Base-by-base conservation (phyloP, 352 stramenopile genomes). In the Ophiocytium majus region DNA sequence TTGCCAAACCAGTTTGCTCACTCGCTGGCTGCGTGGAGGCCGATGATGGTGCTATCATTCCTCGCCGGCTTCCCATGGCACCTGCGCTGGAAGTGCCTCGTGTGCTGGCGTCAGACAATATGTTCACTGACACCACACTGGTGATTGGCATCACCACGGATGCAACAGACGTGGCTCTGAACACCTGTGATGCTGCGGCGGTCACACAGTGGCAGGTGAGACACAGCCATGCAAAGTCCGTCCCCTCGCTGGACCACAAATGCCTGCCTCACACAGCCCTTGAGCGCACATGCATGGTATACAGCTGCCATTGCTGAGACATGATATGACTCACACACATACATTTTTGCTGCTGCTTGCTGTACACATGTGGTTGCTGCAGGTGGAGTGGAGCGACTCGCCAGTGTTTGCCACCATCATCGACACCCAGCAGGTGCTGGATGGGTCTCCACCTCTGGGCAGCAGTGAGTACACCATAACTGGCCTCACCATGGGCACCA, bases 401-500 rank as follows among this genome's bases (percentile, higher is more conserved):
- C n/a, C n/a, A n/a, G n/a, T n/a, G n/a, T n/a, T n/a, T n/a, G n/a
- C n/a, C n/a, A n/a, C n/a, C n/a, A n/a, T n/a, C n/a, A n/a, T n/a
- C n/a, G n/a, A n/a, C n/a, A n/a, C n/a, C n/a, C n/a, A n/a, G n/a
- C n/a, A n/a, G n/a, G n/a, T n/a, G n/a, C n/a, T n/a, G n/a, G n/a
- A n/a, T n/a, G n/a, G n/a, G n/a, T n/a, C n/a, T n/a, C n/a, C n/a
- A n/a, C n/a, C 31, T 57, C 76, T 28, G 19, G 49, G 31, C 23
- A 83, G 35, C 37, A 86, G 79, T 71, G 57, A 71, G 37, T 97
- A 95, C 82, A 91, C 92, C 28, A 91, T 98, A 57, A 92, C 91
- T 14, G 91, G 90, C 0, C 90, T 98, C 0, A 86, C 83, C 0
- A 97, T 97, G 94, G 96, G 96, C 0, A 91, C 91, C 37, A 84